Base-by-base conservation (phyloP, 371 early-diverging fungal species). In the Mucor irregularis region DNA sequence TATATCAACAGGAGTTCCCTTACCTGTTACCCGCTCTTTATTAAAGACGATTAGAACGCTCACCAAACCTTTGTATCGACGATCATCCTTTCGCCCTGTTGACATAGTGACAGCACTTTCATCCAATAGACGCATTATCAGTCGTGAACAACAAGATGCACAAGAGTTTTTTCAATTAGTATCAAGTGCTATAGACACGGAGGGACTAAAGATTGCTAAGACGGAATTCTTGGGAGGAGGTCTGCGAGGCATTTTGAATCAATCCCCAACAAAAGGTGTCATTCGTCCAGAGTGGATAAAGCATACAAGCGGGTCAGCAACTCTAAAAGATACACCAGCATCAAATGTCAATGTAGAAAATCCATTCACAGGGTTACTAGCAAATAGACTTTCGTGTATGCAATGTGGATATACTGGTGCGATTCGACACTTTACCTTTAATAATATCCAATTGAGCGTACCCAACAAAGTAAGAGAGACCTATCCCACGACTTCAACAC, bases 101-200 rank as follows among this genome's bases (percentile, higher is more conserved):
- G 74, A 69, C 24, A 69, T 79, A 17, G 68, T 70, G 0, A 50
- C 62, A 5, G 68, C 74, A 26, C 47, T 78, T 7, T 56, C 68
- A 6, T 64, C 72, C 25, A 68, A 71, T 24, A 61, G 56, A 30
- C 65, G 69, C 17, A 67, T 88, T 40, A 80, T 80, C 58, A 86
- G 85, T 60, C 83, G 84, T 46, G 87, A 88, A 56, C 92, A 92
- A 51, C 88, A 95, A 75, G 96, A 96, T 64, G 96, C 96, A 1
- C 94, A 96, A 66, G 96, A 96, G 60, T 83, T 95, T 8, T 90
- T 95, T 56, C 92, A 93, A 54, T 67, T 94, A 2, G 80, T 96
- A 1, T 87, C 90, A 3, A 81, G 85, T 45, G 82, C 88, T 11
- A 60, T 96, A 4, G 85, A 86, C 17, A 75, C 76, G 5, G 95